phyloP scores from a whole-genome alignment of 108 stramenopile species.

The Fistulifera pelliculosa region DNA sequence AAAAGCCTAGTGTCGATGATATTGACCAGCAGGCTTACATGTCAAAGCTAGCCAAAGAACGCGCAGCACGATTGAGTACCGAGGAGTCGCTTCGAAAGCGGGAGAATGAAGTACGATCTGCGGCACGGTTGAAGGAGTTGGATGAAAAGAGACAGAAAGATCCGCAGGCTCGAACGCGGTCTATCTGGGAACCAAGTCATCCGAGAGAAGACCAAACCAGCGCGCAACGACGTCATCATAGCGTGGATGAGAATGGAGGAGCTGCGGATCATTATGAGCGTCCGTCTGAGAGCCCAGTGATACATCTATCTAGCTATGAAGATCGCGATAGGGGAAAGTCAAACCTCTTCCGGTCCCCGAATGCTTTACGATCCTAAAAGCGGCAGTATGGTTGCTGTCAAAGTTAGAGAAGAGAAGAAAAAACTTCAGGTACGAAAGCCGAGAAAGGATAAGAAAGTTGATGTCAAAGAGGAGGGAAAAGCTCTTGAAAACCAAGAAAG shows the following conservation, averaged over 20 bases:
- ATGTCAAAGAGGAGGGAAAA: constrained; percentile 12
- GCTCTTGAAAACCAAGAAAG: constrained; percentile 13
- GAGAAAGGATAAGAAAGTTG: constrained; percentile 14
- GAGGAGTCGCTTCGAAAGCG: constrained; percentile 47
- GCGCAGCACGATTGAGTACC: constrained; percentile 35
- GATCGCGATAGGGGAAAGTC: constrained; percentile 55
- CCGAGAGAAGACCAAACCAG: too few relatives aligned
- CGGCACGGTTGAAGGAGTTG: constrained; percentile 44
- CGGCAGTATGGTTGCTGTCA: constrained; percentile 75
- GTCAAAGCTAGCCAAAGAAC: constrained; percentile 51
- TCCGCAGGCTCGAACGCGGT: too few relatives aligned
- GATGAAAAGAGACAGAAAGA: constrained; percentile 14
- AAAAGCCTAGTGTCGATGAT: too few relatives aligned
- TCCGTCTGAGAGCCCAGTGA: constrained; percentile 20
- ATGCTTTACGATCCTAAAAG: constrained; percentile 86
- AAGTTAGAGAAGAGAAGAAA: constrained; percentile 8
- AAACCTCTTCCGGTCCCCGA: constrained; percentile 32
- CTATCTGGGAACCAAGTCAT: too few relatives aligned
- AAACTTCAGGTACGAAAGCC: constrained; percentile 19
- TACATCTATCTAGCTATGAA: constrained; percentile 62
- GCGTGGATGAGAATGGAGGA: too few relatives aligned
- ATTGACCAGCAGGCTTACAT: constrained; percentile 36
- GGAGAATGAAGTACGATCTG: constrained; percentile 38
- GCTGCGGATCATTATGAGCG: too few relatives aligned
- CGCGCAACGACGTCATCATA: too few relatives aligned